Evolutionary conservation across 805 yeast species (phyloP).

Genomic region (Cyberlindnera americana): DNA sequence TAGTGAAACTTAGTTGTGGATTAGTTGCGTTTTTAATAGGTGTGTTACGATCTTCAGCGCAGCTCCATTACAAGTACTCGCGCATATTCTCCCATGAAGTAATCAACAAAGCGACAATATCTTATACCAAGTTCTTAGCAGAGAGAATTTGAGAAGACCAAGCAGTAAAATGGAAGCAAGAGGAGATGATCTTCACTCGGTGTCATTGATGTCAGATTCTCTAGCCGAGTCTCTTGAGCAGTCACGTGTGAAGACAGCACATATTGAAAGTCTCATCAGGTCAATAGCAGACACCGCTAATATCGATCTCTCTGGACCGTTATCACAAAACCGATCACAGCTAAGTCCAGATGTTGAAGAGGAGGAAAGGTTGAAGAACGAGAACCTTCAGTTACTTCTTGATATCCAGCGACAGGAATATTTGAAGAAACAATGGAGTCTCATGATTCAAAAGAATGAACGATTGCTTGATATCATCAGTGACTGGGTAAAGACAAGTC

Average conservation of each 20-base stretch:
- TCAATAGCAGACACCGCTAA: conserved; percentile 13
- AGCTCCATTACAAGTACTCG: too few relatives aligned
- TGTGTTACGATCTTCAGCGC: too few relatives aligned
- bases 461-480: conserved; percentile 22
- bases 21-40: too few relatives aligned
- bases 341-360: conserved; percentile 11
- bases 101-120: too few relatives aligned
- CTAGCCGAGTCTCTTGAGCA: conserved; percentile 12
- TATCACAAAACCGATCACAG: conserved; percentile 1
- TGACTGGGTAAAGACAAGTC: conserved; percentile 6
- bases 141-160: too few relatives aligned
- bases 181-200: conserved; percentile 22
- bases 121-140: too few relatives aligned
- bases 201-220: conserved; percentile 14
- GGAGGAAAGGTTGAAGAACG: conserved; percentile 20
- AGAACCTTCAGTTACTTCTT: conserved; percentile 27
- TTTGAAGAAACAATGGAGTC: conserved; percentile 27
- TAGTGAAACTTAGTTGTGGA: too few relatives aligned
- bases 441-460: conserved; percentile 27
- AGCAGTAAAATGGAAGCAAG: conserved; percentile 19
- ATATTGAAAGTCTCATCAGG: conserved; percentile 19
- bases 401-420: conserved; percentile 34
- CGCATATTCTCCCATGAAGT: too few relatives aligned
- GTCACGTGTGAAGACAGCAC: conserved; percentile 14
- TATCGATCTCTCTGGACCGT: conserved; percentile 14